Percentiles rank a stretch among this genome's conserved stretches.
Conservation (phyloP, 2,329 filamentous ascomycete genomes). For the Epichloe scottii region DNA sequence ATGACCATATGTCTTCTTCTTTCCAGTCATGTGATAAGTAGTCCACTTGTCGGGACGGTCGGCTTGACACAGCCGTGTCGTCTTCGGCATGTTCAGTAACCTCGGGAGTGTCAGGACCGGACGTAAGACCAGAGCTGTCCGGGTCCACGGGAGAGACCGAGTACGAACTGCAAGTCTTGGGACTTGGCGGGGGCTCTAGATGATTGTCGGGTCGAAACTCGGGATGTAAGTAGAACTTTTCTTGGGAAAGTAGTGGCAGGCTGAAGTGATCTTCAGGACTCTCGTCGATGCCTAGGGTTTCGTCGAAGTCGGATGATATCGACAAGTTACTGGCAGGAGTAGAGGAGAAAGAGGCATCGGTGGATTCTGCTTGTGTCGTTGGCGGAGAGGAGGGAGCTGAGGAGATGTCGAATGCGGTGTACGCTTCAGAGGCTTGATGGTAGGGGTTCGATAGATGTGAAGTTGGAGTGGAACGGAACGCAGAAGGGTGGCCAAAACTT, state of each 20-base stretch:
- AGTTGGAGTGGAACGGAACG: constrained; percentile 32
- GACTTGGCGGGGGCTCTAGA: constrained; percentile 38
- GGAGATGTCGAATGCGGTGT: constrained; percentile 35
- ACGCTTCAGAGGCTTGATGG: constrained; percentile 27
- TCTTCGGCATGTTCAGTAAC: constrained; percentile 55
- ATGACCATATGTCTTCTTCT: constrained; percentile 95
- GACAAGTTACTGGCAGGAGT: constrained; percentile 53
- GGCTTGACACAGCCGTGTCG: constrained; percentile 60
- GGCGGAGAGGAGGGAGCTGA: constrained; percentile 45
- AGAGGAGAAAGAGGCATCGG: constrained; percentile 44
- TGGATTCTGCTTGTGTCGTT: constrained; percentile 38
- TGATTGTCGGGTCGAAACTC: constrained; percentile 23
- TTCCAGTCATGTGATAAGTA: constrained; percentile 88
- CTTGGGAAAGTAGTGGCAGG: constrained; percentile 32
- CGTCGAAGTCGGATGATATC: constrained; percentile 44
- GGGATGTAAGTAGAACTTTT: constrained; percentile 29
- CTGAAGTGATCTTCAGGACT: constrained; percentile 34
- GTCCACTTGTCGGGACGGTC: constrained; percentile 83
- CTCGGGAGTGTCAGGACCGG: constrained; percentile 45
- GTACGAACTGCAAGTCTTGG: constrained; percentile 36
- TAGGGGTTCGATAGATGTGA: constrained; percentile 30
- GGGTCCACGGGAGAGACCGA: constrained; percentile 41
- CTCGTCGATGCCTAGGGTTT: constrained; percentile 30
- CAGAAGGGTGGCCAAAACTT: constrained; percentile 35
- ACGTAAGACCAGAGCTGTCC: constrained; percentile 36